Evolutionary conservation across 345 rosid genomes (phyloP).

Genomic region (Pistacia atlantica): DNA sequence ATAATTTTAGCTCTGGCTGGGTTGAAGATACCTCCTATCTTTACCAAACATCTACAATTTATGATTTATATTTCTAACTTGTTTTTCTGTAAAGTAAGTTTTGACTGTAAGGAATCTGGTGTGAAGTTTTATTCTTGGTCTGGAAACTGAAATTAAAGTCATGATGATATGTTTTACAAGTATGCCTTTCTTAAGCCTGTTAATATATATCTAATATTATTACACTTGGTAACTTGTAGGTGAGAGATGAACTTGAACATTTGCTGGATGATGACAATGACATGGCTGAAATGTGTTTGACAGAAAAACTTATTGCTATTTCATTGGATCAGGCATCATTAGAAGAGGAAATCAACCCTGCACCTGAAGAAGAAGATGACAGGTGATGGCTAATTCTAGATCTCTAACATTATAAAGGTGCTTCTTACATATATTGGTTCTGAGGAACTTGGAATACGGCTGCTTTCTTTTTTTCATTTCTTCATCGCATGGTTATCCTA

Average conservation of each 20-base stretch:
- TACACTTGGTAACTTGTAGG: conserved; percentile 29
- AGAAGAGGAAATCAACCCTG: conserved; percentile 26
- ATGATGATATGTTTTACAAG: not conserved
- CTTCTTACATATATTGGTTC: not conserved
- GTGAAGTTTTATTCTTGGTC: not conserved
- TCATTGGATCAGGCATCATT: conserved; percentile 27
- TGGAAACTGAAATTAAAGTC: not conserved
- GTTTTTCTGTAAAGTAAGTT: not conserved
- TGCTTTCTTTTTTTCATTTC: too few species aligned
- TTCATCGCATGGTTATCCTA: not conserved
- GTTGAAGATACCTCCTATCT: too few species aligned
- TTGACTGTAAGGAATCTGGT: not conserved
- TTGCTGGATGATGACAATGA: conserved; percentile 63
- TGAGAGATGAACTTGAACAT: conserved; percentile 65
- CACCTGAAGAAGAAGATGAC: conserved; percentile 30
- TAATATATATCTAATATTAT: not conserved
- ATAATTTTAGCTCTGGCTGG: too few species aligned
- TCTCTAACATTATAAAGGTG: not conserved
- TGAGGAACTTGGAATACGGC: too few species aligned
- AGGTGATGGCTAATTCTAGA: conserved; percentile 27
- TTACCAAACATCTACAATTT: too few species aligned
- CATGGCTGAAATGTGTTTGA: conserved; percentile 62
- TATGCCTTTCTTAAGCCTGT: not conserved
- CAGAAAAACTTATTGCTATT: conserved; percentile 36
- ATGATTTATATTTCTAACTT: not conserved